phyloP scores from a whole-genome alignment of 2,329 filamentous ascomycete genomes.

The Teratosphaeria zuluensis region DNA sequence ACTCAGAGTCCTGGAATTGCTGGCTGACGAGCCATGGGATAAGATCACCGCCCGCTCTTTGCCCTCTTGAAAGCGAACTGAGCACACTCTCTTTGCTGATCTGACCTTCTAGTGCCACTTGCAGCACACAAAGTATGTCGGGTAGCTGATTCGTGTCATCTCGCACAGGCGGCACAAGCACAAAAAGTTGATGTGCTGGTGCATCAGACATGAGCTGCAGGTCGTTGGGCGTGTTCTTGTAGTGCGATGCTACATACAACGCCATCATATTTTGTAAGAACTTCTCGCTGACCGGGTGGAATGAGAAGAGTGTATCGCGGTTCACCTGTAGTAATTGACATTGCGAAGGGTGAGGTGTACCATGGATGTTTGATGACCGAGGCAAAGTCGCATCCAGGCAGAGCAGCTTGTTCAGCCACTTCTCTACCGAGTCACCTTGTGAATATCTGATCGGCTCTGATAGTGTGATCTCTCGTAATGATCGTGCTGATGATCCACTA shows the following conservation, averaged over 20 bases:
- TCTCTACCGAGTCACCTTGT: constrained; percentile 81
- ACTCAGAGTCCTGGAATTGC: constrained; percentile 96
- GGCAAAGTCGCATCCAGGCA: constrained; percentile 90
- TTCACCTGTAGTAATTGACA: constrained; percentile 93
- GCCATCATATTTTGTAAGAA: constrained; percentile 98
- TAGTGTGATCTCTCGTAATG: constrained; percentile 83
- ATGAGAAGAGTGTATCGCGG: constrained; percentile 94
- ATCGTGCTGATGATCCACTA: constrained; percentile 56
- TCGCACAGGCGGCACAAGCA: constrained; percentile 76
- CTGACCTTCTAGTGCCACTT: constrained; percentile 86
- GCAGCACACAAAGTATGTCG: constrained; percentile 88
- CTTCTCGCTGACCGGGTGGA: constrained; percentile 91
- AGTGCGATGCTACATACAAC: constrained; percentile 91
- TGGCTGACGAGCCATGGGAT: constrained; percentile 97
- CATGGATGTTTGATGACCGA: constrained; percentile 62
- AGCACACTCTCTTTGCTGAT: constrained; percentile 91
- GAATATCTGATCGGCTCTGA: constrained; percentile 92
- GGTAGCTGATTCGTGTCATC: constrained; percentile 71
- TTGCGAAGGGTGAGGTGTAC: constrained; percentile 80
- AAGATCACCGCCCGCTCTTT: constrained; percentile 80
- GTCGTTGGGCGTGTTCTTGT: constrained; percentile 97
- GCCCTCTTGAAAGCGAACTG: constrained; percentile 78
- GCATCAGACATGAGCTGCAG: constrained; percentile 98
- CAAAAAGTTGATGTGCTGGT: constrained; percentile 90
- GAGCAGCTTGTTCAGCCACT: constrained; percentile 89